phyloP scores from a whole-genome alignment of 345 rosid genomes.

The Hypericum androsaemum region DNA sequence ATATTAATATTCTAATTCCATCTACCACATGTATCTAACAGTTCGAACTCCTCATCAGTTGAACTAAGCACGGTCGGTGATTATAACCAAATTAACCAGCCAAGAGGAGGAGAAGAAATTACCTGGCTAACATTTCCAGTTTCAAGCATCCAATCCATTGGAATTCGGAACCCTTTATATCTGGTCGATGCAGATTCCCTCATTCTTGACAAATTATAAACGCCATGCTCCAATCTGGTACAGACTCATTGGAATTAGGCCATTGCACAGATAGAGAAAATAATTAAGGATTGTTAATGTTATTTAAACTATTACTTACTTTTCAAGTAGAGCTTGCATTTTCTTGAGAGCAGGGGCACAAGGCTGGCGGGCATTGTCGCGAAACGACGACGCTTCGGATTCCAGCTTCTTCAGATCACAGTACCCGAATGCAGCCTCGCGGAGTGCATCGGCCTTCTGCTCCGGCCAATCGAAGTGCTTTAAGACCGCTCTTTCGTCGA shows the following conservation, averaged over 20 bases:
- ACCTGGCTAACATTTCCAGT: conserved; percentile 87
- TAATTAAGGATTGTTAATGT: not conserved
- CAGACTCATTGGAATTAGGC: not conserved
- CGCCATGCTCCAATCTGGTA: conserved; percentile 82
- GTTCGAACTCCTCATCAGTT: no score
- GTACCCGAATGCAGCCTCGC: conserved; percentile 93
- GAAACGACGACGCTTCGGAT: conserved; percentile 68
- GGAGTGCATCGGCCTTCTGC: conserved; percentile 78
- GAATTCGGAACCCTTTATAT: conserved; percentile 62
- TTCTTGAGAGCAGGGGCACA: conserved; percentile 70
- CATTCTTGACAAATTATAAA: conserved; percentile 79
- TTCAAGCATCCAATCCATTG: conserved; percentile 92
- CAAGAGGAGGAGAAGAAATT: not conserved
- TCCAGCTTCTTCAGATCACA: conserved; percentile 76
- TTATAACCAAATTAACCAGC: no score
- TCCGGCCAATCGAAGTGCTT: conserved; percentile 94
- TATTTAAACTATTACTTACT: conserved; percentile 27
- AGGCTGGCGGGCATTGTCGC: conserved; percentile 54
- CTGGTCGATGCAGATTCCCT: conserved; percentile 72
- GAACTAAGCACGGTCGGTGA: no score
- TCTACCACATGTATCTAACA: no score
- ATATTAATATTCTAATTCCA: no score
- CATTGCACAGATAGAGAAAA: not conserved
- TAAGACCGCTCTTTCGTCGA: conserved; percentile 85
- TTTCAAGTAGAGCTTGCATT: conserved; percentile 87